These are phyloP conservation scores for Apostasia ramifera DNA, from an alignment of 106 monocot genomes.

Conservation along the genomic window DNA sequence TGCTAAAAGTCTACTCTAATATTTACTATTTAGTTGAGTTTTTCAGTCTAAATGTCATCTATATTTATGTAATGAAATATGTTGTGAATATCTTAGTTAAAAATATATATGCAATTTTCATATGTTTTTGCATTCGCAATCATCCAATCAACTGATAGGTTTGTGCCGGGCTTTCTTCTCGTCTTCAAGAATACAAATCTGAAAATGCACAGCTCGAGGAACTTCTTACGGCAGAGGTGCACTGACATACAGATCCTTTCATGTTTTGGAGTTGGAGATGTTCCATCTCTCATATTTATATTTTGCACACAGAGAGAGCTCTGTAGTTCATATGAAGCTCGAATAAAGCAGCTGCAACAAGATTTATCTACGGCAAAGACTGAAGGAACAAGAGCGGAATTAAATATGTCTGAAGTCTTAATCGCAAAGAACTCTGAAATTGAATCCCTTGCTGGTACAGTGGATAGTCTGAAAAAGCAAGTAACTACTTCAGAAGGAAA, in stretches of 20 bases:
- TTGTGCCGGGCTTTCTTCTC: conserved; percentile 94
- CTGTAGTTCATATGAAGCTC: conserved; percentile 65
- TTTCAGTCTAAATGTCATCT: neutral
- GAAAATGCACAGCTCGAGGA: conserved; percentile 96
- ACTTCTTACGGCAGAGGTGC: conserved; percentile 92
- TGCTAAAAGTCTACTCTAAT: conserved; percentile 8
- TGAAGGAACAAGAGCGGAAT: conserved; percentile 67
- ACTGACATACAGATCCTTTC: conserved; percentile 4
- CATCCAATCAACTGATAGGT: conserved; percentile 38
- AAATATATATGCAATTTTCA: no score
- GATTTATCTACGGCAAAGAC: conserved; percentile 54
- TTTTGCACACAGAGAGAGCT: conserved; percentile 61
- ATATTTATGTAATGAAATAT: no score
- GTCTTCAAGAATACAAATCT: conserved; percentile 96
- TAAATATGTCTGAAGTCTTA: conserved; percentile 73
- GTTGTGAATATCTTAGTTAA: no score
- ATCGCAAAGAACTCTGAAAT: conserved; percentile 88
- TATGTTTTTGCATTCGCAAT: no score
- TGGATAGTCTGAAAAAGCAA: conserved; percentile 73
- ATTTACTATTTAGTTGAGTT: neutral
- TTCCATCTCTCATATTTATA: conserved; percentile 2
- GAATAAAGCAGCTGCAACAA: conserved; percentile 82
- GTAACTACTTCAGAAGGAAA: conserved; percentile 67
- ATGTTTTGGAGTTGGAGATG: conserved; percentile 1
- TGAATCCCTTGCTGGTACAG: conserved; percentile 58